phyloP scores from a whole-genome alignment of 192 early-diverging fungal species.

The Coemansia sp. region DNA sequence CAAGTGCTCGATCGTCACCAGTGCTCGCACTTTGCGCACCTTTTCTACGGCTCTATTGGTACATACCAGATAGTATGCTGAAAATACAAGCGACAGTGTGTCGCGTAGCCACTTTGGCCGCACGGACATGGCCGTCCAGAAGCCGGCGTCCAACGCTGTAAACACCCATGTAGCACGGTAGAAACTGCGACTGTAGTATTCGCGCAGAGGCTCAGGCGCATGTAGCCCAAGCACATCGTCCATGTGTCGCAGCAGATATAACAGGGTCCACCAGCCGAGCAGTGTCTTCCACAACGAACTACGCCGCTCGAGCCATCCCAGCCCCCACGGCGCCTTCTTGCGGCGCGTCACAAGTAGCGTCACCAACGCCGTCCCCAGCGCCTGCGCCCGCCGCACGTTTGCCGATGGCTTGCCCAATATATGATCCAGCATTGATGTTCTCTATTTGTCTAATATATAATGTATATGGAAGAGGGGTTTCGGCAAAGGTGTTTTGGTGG shows the following conservation, averaged over 20 bases:
- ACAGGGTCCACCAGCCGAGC: constrained; percentile 58
- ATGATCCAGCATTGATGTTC: constrained; percentile 79
- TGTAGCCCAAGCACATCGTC: constrained; percentile 66
- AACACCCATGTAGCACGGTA: constrained; percentile 87
- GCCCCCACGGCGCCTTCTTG: constrained; percentile 28
- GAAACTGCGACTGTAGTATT: constrained; percentile 87
- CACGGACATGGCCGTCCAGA: constrained; percentile 83
- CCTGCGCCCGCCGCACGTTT: constrained; percentile 77
- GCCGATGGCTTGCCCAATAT: constrained; percentile 86
- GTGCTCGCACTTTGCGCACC: constrained; percentile 72
- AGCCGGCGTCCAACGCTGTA: constrained; percentile 91
- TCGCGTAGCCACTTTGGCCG: constrained; percentile 73
- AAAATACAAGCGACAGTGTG: constrained; percentile 71
- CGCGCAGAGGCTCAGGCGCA: constrained; percentile 78
- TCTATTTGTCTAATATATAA: too few relatives aligned
- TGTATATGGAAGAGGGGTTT: too few relatives aligned
- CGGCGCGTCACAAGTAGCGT: constrained; percentile 21
- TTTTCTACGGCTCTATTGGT: constrained; percentile 83
- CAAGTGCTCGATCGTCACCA: constrained; percentile 81
- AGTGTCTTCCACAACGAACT: constrained; percentile 72
- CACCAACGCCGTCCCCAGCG: constrained; percentile 23
- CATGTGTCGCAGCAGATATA: constrained; percentile 68
- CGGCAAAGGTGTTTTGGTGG: too few relatives aligned
- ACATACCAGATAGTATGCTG: constrained; percentile 79
- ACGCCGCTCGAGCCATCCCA: constrained; percentile 27